A percentile compares a stretch with the other conserved stretches of the same genome.
Evolutionary conservation across 306 rosid genomes (phyloP).

Genomic region (Carpinus fangiana): DNA sequence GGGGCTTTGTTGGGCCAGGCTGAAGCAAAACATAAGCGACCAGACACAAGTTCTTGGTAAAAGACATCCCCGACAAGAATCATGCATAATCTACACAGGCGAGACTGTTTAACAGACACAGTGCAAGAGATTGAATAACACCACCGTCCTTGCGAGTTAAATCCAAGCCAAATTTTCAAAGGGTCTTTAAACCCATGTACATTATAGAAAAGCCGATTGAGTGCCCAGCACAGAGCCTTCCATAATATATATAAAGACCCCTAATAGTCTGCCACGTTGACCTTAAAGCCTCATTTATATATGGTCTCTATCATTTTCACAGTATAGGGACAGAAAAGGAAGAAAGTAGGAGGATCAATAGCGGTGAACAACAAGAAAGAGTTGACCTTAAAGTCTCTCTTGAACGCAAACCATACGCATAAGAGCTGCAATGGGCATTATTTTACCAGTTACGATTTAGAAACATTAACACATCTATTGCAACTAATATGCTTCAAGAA

Average conservation of each 20-base stretch:
- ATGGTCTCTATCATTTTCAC: not conserved
- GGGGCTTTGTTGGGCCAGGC: not conserved
- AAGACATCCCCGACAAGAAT: not conserved
- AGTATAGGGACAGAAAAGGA: not conserved
- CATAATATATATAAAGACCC: not conserved
- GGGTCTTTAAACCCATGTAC: not conserved
- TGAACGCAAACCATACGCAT: not conserved
- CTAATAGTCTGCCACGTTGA: not conserved
- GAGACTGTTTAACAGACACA: not conserved
- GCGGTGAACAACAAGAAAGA: not conserved
- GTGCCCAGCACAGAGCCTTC: not conserved
- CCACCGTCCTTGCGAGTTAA: not conserved
- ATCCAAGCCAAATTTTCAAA: not conserved
- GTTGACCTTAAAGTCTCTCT: not conserved
- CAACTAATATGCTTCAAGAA: too few species aligned
- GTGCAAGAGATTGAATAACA: not conserved
- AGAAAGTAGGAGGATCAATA: not conserved
- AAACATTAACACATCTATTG: too few species aligned
- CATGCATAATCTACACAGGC: not conserved
- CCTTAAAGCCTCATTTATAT: not conserved
- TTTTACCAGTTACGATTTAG: not conserved
- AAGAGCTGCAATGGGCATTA: not conserved
- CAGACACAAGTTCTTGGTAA: not conserved
- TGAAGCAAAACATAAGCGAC: not conserved
- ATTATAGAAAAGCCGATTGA: not conserved